Evolutionary conservation across 2,329 filamentous ascomycete species (phyloP).

Genomic region (Colletotrichum tabaci): DNA sequence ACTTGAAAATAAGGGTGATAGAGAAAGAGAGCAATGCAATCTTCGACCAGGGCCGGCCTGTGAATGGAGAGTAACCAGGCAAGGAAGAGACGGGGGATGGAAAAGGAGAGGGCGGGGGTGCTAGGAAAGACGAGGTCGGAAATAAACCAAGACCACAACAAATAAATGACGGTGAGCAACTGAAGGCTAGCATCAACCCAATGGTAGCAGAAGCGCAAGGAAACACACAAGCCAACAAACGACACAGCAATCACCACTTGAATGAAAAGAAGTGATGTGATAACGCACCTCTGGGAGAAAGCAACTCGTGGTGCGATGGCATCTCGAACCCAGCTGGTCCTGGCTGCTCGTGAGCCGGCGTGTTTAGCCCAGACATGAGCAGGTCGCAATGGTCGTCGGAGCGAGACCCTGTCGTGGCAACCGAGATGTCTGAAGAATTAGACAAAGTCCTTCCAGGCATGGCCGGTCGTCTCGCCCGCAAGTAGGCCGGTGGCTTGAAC

Average conservation of each 20-base stretch:
- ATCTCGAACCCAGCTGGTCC: conserved; percentile 16
- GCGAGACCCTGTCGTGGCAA: conserved; percentile 51
- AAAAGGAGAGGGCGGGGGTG: neutral
- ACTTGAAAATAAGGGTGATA: neutral
- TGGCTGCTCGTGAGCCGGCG: conserved; percentile 39
- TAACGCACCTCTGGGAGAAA: conserved; percentile 30
- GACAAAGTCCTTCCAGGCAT: conserved; percentile 62
- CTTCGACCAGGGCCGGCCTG: conserved; percentile 1
- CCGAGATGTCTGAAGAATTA: conserved; percentile 63
- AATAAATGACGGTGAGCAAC: neutral
- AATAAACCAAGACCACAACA: neutral
- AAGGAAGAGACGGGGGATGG: neutral
- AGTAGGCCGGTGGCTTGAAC: conserved; percentile 63
- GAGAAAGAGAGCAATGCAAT: neutral
- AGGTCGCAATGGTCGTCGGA: conserved; percentile 50
- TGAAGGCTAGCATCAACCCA: neutral
- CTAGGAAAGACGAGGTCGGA: conserved; percentile 1
- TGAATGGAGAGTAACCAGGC: neutral
- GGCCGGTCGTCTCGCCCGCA: conserved; percentile 60
- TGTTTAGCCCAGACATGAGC: conserved; percentile 52
- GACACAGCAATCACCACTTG: neutral
- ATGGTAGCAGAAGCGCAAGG: neutral
- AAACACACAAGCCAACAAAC: neutral
- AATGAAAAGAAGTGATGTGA: neutral
- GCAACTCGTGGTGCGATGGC: conserved; percentile 15